These are phyloP conservation scores for Pseudoscleropodium purum DNA, from an alignment of 225 moss, liverwort and hornwort species.

Conservation along the genomic window DNA sequence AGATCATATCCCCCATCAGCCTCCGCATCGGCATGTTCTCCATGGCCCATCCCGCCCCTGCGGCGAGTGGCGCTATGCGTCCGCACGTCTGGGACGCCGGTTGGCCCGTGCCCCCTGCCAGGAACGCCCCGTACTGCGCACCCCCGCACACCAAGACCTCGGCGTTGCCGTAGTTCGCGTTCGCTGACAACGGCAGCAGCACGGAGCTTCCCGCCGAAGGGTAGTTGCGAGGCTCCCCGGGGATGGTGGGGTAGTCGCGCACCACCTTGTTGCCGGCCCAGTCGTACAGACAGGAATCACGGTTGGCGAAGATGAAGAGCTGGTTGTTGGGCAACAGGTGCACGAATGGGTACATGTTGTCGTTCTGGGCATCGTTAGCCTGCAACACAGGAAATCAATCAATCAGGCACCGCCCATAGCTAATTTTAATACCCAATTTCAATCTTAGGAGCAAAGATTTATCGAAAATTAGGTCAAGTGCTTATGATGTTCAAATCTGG, in stretches of 20 bases:
- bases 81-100: conserved; percentile 41
- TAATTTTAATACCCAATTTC: neutral
- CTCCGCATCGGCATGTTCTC: conserved; percentile 36
- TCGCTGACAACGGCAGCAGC: conserved; percentile 20
- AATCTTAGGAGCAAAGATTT: neutral
- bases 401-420: neutral
- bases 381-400: neutral
- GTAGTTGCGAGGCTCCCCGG: conserved; percentile 47
- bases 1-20: conserved; percentile 47
- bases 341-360: conserved; percentile 49
- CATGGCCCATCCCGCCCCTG: conserved; percentile 40
- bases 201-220: conserved; percentile 54
- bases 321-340: conserved; percentile 46
- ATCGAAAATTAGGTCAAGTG: neutral
- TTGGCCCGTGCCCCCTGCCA: neutral
- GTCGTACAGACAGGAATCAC: conserved; percentile 36
- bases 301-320: conserved; percentile 49
- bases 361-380: conserved; percentile 27
- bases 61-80: conserved; percentile 19
- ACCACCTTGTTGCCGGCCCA: conserved; percentile 24
- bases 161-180: conserved; percentile 8
- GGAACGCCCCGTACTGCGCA: conserved; percentile 16
- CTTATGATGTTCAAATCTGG: neutral
- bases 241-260: conserved; percentile 27
- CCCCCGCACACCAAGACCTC: conserved; percentile 42